Evolutionary conservation across 2,329 filamentous ascomycete genomes (phyloP).

Genomic region (Scedosporium apiospermum): DNA sequence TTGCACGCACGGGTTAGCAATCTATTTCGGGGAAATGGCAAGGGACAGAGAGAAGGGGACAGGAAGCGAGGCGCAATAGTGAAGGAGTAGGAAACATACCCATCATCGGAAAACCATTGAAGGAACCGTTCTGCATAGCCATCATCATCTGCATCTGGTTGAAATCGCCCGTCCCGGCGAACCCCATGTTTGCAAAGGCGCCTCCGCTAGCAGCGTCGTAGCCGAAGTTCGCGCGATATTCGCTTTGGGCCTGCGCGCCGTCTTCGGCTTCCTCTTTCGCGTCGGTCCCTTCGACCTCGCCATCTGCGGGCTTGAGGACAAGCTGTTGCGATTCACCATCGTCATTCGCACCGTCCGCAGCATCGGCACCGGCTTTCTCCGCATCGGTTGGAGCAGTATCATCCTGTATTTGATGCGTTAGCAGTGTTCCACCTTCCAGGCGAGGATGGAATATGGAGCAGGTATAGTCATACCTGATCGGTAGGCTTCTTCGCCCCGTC

Average conservation of each 20-base stretch:
- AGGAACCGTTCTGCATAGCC: constrained; percentile 60
- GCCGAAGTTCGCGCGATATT: constrained; percentile 18
- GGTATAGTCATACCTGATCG: no score
- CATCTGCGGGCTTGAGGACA: no score
- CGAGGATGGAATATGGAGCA: no score
- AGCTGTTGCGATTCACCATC: no score
- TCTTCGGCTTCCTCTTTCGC: constrained; percentile 17
- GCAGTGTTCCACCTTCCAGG: no score
- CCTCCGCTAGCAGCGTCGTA: constrained; percentile 28
- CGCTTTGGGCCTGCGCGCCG: constrained; percentile 15
- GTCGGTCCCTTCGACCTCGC: constrained; percentile 5
- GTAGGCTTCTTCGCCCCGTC: no score
- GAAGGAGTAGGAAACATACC: constrained; percentile 46
- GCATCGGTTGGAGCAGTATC: no score
- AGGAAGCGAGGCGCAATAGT: not conserved
- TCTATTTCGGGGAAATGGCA: not conserved
- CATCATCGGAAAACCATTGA: constrained; percentile 68
- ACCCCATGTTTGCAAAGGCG: constrained; percentile 49
- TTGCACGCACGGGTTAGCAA: constrained; percentile 18
- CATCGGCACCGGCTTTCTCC: no score
- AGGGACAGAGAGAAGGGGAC: not conserved
- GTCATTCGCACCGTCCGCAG: no score
- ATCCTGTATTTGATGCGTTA: no score
- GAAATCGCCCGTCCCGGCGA: constrained; percentile 51
- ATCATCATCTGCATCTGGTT: constrained; percentile 77